A percentile compares a stretch with the other conserved stretches of the same genome.
Evolutionary conservation across 2,329 filamentous ascomycete species (phyloP).

Genomic region (Sclerotinia trifoliorum): DNA sequence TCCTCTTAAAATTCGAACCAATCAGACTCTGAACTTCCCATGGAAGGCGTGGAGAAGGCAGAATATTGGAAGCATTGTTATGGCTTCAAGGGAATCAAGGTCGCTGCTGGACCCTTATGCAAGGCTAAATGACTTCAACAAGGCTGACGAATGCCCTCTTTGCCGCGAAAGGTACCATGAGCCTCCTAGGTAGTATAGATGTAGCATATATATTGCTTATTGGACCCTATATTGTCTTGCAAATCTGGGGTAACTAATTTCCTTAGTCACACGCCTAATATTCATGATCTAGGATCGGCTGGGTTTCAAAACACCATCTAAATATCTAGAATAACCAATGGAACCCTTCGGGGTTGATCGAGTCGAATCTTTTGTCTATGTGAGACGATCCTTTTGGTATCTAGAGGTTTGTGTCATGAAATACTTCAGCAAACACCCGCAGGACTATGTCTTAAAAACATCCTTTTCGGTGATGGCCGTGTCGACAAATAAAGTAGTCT

Average conservation of each 20-base stretch:
- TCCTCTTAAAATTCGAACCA: neutral
- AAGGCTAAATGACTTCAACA: neutral
- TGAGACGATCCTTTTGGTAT: neutral
- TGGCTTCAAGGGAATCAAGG: neutral
- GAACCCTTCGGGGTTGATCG: neutral
- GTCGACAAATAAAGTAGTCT: neutral
- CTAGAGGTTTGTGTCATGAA: neutral
- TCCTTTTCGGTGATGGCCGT: neutral
- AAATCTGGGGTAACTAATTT: neutral
- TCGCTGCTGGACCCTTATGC: constrained; percentile 5
- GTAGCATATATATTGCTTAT: neutral
- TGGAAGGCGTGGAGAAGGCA: neutral
- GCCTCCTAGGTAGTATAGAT: neutral
- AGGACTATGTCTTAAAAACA: neutral
- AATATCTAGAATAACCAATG: neutral
- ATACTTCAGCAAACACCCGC: neutral
- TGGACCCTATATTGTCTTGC: neutral
- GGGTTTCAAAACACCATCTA: neutral
- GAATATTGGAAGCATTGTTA: neutral
- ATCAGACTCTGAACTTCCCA: neutral
- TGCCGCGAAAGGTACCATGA: neutral
- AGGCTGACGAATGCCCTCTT: constrained; percentile 6
- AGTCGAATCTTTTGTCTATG: neutral
- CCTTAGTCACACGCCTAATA: neutral
- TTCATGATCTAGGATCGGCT: neutral